These are phyloP conservation scores for Prunus yedoensis DNA, from an alignment of 331 rosid genomes.

Conservation along the genomic window DNA sequence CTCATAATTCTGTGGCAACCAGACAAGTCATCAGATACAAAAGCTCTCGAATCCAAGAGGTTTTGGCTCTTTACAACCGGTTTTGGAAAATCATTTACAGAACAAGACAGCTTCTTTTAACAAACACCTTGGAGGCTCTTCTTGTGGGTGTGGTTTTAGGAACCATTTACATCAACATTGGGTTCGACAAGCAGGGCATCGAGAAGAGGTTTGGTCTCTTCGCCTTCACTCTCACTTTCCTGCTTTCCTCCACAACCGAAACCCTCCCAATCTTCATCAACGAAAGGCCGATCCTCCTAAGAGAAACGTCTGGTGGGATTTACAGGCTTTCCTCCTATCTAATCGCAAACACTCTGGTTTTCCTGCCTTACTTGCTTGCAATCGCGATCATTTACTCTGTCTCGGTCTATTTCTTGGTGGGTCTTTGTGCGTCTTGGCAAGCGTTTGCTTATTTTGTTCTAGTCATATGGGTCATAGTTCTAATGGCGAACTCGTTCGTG, in stretches of 20 bases:
- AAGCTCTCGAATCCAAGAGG: constrained; percentile 70
- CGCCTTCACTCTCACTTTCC: constrained; percentile 87
- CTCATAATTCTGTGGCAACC: background rate
- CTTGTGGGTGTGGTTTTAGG: constrained; percentile 85
- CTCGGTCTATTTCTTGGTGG: constrained; percentile 84
- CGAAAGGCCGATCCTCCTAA: constrained; percentile 75
- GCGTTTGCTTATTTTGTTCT: constrained; percentile 81
- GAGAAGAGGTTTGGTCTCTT: constrained; percentile 86
- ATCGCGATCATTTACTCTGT: constrained; percentile 70
- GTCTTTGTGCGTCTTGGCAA: constrained; percentile 73
- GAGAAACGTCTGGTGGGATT: constrained; percentile 92
- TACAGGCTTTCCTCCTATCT: constrained; percentile 84
- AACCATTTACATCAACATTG: constrained; percentile 86
- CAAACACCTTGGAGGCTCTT: constrained; percentile 78
- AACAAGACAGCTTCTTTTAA: constrained; percentile 70
- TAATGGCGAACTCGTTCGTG: constrained; percentile 85
- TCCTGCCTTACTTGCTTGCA: constrained; percentile 76
- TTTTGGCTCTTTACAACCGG: constrained; percentile 48
- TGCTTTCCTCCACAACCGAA: constrained; percentile 84
- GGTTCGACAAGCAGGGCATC: constrained; percentile 63
- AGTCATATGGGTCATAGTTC: constrained; percentile 74
- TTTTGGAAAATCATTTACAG: constrained; percentile 84
- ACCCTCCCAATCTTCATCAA: constrained; percentile 83
- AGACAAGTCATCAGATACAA: constrained; percentile 43
- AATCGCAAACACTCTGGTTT: constrained; percentile 85